Conservation (phyloP, 441 rosid species). For the Cnidoscolus chayamansa region DNA sequence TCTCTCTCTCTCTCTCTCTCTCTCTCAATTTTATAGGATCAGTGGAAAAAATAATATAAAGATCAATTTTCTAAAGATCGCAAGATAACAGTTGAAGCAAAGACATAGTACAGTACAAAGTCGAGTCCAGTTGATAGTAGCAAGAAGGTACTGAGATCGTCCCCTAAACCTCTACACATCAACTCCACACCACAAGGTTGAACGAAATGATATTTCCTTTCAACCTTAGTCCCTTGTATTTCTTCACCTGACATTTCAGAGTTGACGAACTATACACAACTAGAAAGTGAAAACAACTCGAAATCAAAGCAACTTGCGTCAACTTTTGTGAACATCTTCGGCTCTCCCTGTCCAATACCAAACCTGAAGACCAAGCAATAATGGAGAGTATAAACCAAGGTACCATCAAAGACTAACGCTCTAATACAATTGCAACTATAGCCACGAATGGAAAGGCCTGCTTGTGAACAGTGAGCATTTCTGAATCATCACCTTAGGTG, state of each 20-base stretch:
- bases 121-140: too few relatives aligned
- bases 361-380: too few relatives aligned
- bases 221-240: background rate
- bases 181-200: background rate
- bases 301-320: background rate
- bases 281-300: background rate
- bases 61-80: background rate
- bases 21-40: background rate
- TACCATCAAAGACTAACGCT: background rate
- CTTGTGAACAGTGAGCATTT: too few relatives aligned
- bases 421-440: too few relatives aligned
- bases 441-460: too few relatives aligned
- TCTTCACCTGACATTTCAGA: background rate
- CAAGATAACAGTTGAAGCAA: background rate
- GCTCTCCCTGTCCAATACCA: too few relatives aligned
- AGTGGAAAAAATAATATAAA: background rate
- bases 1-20: too few relatives aligned
- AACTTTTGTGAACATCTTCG: background rate
- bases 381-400: too few relatives aligned
- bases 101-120: background rate
- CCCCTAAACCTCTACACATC: background rate
- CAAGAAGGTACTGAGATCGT: too few relatives aligned
- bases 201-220: background rate
- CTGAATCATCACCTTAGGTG: too few relatives aligned
- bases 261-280: background rate